Evolutionary conservation across 1,139 yeast genomes (phyloP).

Genomic region (Sugiyamaella sp.): DNA sequence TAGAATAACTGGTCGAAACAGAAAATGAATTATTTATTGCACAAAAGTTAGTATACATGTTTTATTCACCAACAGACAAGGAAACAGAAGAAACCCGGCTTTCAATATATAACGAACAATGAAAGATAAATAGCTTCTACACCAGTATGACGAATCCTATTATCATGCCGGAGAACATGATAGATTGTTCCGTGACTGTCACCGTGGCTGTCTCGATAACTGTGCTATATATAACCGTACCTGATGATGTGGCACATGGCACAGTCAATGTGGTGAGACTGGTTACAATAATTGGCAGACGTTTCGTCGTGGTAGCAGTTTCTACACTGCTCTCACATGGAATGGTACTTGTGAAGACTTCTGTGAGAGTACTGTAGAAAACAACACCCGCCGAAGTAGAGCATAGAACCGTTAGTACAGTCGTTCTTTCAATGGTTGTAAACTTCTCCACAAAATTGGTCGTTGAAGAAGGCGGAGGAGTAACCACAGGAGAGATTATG

Average conservation of each 20-base stretch:
- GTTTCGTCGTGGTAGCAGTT: not conserved
- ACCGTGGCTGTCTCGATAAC: constrained; percentile 14
- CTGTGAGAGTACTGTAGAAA: constrained; percentile 14
- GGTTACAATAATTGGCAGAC: constrained; percentile 3
- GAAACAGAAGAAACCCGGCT: too few species aligned
- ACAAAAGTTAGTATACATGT: too few species aligned
- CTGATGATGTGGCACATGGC: constrained; percentile 18
- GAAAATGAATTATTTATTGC: too few species aligned
- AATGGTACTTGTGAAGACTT: constrained; percentile 13
- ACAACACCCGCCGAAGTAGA: constrained; percentile 16
- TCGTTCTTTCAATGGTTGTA: not conserved
- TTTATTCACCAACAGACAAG: too few species aligned
- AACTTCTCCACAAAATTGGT: too few species aligned
- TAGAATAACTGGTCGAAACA: not conserved
- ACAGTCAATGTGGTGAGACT: constrained; percentile 17
- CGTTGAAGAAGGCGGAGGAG: too few species aligned
- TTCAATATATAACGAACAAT: too few species aligned
- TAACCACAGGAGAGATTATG: too few species aligned
- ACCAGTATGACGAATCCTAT: too few species aligned
- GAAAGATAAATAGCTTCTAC: too few species aligned
- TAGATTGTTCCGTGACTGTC: too few species aligned
- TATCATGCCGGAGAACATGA: too few species aligned
- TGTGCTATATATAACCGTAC: constrained; percentile 11
- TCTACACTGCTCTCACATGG: constrained; percentile 11
- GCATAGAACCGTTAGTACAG: constrained; percentile 11